Conservation (phyloP, 2,329 filamentous ascomycete genomes). For the Cercospora sp. region DNA sequence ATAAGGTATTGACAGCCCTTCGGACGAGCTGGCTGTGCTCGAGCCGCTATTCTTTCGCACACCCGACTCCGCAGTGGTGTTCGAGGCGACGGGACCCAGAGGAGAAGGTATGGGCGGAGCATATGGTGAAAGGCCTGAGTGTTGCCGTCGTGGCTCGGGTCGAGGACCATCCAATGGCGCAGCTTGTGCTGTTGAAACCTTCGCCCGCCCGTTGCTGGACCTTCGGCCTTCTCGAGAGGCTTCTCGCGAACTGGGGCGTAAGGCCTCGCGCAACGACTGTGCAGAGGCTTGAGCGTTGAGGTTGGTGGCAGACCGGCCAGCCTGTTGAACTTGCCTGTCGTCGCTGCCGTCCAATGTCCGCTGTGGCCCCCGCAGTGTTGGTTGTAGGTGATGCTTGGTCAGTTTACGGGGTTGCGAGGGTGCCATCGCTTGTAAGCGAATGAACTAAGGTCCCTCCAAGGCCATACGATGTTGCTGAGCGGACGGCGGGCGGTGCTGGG, state of each 20-base stretch:
- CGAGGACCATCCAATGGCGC: conserved; percentile 13
- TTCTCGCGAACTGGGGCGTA: conserved; percentile 25
- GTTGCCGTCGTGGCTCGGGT: conserved; percentile 9
- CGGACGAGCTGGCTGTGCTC: conserved; percentile 20
- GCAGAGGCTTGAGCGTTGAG: conserved; percentile 39
- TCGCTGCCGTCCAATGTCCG: conserved; percentile 28
- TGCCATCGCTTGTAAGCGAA: conserved; percentile 24
- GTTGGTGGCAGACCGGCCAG: conserved; percentile 37
- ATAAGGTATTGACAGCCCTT: neutral
- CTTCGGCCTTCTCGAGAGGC: conserved; percentile 4
- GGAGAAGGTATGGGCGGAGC: conserved; percentile 24
- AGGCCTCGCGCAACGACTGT: conserved; percentile 37
- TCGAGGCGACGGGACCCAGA: conserved; percentile 24
- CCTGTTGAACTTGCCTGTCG: conserved; percentile 34
- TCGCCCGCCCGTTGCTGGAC: neutral
- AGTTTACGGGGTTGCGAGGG: conserved; percentile 20
- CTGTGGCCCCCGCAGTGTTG: conserved; percentile 24
- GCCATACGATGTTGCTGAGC: conserved; percentile 25
- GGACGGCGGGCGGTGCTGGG: conserved; percentile 1
- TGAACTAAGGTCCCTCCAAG: conserved; percentile 21
- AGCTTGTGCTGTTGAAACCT: neutral
- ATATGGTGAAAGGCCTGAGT: conserved; percentile 19
- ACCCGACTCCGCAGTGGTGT: conserved; percentile 19
- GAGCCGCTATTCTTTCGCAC: conserved; percentile 28
- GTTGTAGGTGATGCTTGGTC: conserved; percentile 23